Conservation (phyloP, 257 asterid genomes). For the Plectranthus barbatus region DNA sequence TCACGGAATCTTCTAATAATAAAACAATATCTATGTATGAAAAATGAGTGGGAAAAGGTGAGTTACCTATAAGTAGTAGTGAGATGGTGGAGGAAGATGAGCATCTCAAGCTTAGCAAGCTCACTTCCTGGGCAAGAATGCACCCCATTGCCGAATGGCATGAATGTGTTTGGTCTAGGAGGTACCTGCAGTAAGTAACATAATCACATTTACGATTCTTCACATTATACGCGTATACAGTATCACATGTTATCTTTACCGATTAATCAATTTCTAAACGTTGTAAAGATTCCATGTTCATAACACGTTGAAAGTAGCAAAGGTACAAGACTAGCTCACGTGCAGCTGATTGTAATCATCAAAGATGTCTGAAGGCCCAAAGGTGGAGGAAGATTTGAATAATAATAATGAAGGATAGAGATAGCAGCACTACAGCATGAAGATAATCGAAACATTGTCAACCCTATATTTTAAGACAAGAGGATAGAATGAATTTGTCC, state of each 20-base stretch:
- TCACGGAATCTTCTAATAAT: no score
- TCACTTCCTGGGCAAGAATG: slow-evolving; percentile 80
- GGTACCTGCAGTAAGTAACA: slow-evolving; percentile 32
- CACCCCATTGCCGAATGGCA: slow-evolving; percentile 68
- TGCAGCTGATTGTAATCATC: no score
- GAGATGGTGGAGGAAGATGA: slow-evolving; percentile 58
- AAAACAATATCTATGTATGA: no score
- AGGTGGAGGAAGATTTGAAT: slow-evolving; percentile 11
- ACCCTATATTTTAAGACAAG: slow-evolving; percentile 24
- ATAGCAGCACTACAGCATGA: not conserved
- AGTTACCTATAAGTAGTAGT: slow-evolving; percentile 50
- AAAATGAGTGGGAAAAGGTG: not conserved
- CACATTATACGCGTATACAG: no score
- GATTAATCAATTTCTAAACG: no score
- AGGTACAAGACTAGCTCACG: slow-evolving; percentile 27
- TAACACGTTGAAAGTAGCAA: not conserved
- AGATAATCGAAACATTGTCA: slow-evolving; percentile 28
- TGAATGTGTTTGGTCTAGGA: slow-evolving; percentile 51
- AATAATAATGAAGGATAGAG: slow-evolving; percentile 12
- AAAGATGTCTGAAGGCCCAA: not conserved
- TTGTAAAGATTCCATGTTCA: no score
- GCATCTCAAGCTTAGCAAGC: slow-evolving; percentile 73
- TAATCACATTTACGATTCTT: no score
- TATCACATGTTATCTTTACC: no score
- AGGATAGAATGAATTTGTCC: slow-evolving; percentile 17